Percentiles rank a stretch among this genome's conserved stretches.
Conservation (phyloP, 2,329 filamentous ascomycete species). For the Talaromyces sp. region DNA sequence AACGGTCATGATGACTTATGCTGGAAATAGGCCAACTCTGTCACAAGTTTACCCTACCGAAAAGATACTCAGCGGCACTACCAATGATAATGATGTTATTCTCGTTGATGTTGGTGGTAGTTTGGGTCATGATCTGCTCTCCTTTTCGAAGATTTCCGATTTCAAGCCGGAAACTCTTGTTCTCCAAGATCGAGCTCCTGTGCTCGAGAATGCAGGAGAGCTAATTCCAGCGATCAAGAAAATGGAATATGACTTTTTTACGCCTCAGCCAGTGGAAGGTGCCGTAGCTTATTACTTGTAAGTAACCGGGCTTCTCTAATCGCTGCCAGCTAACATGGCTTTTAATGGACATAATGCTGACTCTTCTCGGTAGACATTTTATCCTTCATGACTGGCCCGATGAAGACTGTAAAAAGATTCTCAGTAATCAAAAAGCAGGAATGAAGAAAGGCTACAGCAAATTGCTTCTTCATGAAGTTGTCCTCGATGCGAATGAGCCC, state of each 20-base stretch:
- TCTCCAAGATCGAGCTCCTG: conserved; percentile 46
- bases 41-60: conserved; percentile 7
- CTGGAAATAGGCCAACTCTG: neutral
- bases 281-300: conserved; percentile 13
- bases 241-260: conserved; percentile 48
- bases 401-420: conserved; percentile 29
- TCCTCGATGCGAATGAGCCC: conserved; percentile 21
- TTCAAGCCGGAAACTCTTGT: conserved; percentile 41
- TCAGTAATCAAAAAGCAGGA: conserved; percentile 22
- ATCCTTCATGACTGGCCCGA: conserved; percentile 39
- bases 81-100: neutral
- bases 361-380: conserved; percentile 23
- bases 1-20: conserved; percentile 13
- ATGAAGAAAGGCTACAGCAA: conserved; percentile 29
- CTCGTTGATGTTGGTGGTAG: conserved; percentile 24
- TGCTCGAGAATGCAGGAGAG: conserved; percentile 27
- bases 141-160: conserved; percentile 34
- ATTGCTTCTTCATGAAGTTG: conserved; percentile 29
- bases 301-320: neutral
- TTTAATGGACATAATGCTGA: too few relatives aligned
- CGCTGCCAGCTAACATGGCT: too few relatives aligned
- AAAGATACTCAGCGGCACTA: neutral
- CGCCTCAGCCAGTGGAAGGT: conserved; percentile 46
- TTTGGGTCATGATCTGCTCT: conserved; percentile 6
- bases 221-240: conserved; percentile 22